phyloP scores from a whole-genome alignment of 306 rosid species.

The Trifolium pratense region DNA sequence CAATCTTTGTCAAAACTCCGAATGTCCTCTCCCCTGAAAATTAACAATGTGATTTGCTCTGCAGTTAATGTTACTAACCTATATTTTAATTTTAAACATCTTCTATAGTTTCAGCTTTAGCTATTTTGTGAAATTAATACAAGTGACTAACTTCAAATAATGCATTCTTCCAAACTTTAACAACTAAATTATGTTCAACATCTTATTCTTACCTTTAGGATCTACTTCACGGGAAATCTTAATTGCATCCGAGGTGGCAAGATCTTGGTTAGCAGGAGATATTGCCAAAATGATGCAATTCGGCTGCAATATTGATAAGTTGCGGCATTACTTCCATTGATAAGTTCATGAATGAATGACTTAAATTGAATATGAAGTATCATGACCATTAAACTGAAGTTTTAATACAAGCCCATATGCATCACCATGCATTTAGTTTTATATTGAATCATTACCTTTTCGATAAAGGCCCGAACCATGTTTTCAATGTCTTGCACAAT shows the following conservation, averaged over 20 bases:
- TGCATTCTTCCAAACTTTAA: constrained; percentile 14
- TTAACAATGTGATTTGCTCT: not conserved
- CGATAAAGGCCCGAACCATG: constrained; percentile 91
- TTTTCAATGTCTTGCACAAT: constrained; percentile 90
- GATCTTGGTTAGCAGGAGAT: constrained; percentile 99
- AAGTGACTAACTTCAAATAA: not conserved
- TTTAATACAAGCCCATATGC: constrained; percentile 19
- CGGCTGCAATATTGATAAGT: constrained; percentile 60
- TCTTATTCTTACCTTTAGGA: constrained; percentile 67
- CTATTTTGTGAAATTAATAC: constrained; percentile 21
- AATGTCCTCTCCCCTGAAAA: constrained; percentile 88
- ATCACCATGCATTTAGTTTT: constrained; percentile 25
- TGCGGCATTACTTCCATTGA: constrained; percentile 26
- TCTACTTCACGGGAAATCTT: constrained; percentile 99
- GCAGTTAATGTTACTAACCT: constrained; percentile 14
- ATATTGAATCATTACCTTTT: constrained; percentile 64
- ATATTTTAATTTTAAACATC: constrained; percentile 16
- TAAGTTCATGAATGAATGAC: constrained; percentile 18
- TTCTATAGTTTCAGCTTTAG: constrained; percentile 13
- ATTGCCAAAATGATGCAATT: constrained; percentile 94
- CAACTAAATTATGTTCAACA: constrained; percentile 7
- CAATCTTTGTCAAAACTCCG: constrained; percentile 97
- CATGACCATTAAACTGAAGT: constrained; percentile 26
- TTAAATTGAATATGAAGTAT: constrained; percentile 28
- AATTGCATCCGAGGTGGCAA: constrained; percentile 99